These are phyloP conservation scores for Ceratocystis variospora DNA, from an alignment of 2,329 filamentous ascomycete genomes.

Conservation along the genomic window DNA sequence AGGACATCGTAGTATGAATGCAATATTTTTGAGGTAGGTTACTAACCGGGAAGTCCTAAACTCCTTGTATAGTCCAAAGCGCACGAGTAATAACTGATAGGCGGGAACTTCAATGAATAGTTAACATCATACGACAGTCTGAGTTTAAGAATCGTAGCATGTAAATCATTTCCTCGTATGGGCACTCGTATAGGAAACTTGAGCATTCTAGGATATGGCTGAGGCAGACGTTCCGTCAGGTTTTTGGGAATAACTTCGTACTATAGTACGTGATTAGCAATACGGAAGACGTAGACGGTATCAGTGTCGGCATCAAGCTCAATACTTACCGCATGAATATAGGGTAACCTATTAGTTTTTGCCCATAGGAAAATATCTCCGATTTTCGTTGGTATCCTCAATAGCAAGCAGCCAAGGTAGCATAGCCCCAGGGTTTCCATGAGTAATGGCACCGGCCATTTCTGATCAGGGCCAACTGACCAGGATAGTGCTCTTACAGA, in stretches of 20 bases:
- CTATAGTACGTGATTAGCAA: conserved; percentile 29
- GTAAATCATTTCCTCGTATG: conserved; percentile 45
- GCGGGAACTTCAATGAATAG: conserved; percentile 57
- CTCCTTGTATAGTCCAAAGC: conserved; percentile 56
- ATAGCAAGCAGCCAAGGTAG: conserved; percentile 63
- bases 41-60: conserved; percentile 59
- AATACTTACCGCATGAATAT: conserved; percentile 48
- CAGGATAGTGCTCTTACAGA: conserved; percentile 30
- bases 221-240: conserved; percentile 45
- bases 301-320: not conserved
- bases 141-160: conserved; percentile 48
- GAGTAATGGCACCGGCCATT: conserved; percentile 49
- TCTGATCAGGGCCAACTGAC: conserved; percentile 32
- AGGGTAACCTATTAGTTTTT: conserved; percentile 54
- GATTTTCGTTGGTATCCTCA: conserved; percentile 63
- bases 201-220: conserved; percentile 44
- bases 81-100: conserved; percentile 55
- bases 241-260: conserved; percentile 49
- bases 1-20: not conserved
- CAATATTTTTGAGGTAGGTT: not conserved
- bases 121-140: conserved; percentile 50
- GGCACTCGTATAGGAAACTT: conserved; percentile 34
- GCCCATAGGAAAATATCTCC: conserved; percentile 60
- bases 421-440: conserved; percentile 64
- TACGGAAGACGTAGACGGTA: conserved; percentile 2